Base-by-base conservation (phyloP, 2,329 filamentous ascomycete genomes). In the Penicillium sclerotiorum region DNA sequence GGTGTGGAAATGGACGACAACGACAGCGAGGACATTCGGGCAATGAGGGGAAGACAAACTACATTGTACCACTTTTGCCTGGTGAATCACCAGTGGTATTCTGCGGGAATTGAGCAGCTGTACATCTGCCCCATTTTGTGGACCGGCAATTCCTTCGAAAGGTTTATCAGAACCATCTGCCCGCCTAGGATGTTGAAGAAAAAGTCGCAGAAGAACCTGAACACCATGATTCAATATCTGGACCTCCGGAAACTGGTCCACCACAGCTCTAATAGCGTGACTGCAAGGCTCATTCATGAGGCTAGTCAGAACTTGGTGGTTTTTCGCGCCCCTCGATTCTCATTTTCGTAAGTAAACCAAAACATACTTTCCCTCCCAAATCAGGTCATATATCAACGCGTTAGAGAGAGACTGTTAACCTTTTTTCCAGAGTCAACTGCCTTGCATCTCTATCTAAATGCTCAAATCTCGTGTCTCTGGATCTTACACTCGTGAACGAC, bases 371-470 rank as follows among this genome's bases (percentile, higher is more conserved):
- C n/a, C 9, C 13, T 4, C 28, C 20, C 22, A 25, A 2, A 12
- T 23, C 20, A 1, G 8, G 27, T 30, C 8, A 36, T 17, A 9
- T 9, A 3, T 3, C 15, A 18, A 3, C 33, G 7, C 20, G 8
- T 17, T 8, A 36, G 12, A 36, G 22, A 17, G 12, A 11, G 42
- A 1, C 2, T 37, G 9, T 38, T 47, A 47, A 49, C 2, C 25
- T 6, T 27, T 28, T 12, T 11, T 7, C 1, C 44, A 75, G 73
- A 2, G 66, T 80, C 44, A 82, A 83, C 52, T 80, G 79, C 60
- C 78, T 84, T 55, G 75, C 81, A 2, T 73, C 79, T 2, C 63
- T 86, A 17, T 75, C 77, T 2, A 85, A 84, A 67, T 84, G 81
- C 63, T 55, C 57, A 5, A 69, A 73, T 0, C 69, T 86, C 4